Percentiles rank a stretch among this genome's conserved stretches.
phyloP scores from a whole-genome alignment of 2,329 filamentous ascomycete species.

The Ophiostoma piceae region DNA sequence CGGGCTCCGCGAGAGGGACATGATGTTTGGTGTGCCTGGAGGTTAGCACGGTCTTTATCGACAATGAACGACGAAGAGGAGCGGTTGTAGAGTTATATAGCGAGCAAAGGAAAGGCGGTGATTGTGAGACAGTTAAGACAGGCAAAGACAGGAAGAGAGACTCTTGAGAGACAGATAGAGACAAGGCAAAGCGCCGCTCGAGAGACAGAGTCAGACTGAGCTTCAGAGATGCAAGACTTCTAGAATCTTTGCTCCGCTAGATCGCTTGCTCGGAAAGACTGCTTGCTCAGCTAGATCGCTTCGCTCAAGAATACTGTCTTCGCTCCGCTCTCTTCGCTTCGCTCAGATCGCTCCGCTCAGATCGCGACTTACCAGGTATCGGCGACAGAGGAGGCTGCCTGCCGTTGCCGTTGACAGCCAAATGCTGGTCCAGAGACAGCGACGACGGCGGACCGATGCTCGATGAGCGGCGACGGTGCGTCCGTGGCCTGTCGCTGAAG shows the following conservation, averaged over 20 bases:
- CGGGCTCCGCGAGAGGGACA: constrained; percentile 83
- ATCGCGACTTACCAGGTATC: constrained; percentile 45
- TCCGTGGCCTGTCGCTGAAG: constrained; percentile 46
- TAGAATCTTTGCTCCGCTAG: too few species aligned
- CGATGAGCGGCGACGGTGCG: constrained; percentile 41
- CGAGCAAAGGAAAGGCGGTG: too few species aligned
- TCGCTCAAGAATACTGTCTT: too few species aligned
- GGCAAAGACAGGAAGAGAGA: neutral
- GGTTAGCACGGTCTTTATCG: neutral
- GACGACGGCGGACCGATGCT: constrained; percentile 29
- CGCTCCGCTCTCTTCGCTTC: too few species aligned
- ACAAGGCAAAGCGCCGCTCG: too few species aligned
- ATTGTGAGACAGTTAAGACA: neutral
- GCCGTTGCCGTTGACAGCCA: constrained; percentile 40
- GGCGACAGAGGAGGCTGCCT: constrained; percentile 44
- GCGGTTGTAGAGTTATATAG: neutral
- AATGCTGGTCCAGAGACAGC: constrained; percentile 36
- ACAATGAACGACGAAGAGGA: constrained; percentile 11
- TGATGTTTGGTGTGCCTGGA: constrained; percentile 55
- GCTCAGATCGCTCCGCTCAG: too few species aligned
- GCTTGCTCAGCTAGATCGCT: too few species aligned
- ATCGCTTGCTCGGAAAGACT: too few species aligned
- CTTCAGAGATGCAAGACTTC: too few species aligned
- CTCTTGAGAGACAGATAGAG: neutral
- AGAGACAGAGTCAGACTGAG: too few species aligned